Percentiles rank a stretch among this genome's conserved stretches.
Conservation (phyloP, 2,329 filamentous ascomycete species). For the Macrophomina phaseolina region DNA sequence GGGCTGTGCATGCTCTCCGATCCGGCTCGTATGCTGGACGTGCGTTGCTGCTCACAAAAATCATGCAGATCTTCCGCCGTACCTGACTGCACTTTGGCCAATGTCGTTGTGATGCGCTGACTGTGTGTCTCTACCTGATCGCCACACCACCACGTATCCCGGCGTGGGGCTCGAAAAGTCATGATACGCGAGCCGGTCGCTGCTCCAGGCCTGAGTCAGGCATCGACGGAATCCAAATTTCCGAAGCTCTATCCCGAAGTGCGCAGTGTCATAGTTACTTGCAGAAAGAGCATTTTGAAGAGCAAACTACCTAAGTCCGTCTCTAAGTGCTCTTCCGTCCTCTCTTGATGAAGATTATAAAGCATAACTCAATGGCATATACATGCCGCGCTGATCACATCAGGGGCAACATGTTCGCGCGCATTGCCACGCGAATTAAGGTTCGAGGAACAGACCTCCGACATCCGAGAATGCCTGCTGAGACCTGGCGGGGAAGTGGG, state of each 20-base stretch:
- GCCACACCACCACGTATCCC: background rate
- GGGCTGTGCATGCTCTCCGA: background rate
- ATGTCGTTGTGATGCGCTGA: background rate
- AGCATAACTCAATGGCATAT: background rate
- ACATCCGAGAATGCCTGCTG: background rate
- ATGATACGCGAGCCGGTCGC: background rate
- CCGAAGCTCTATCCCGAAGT: background rate
- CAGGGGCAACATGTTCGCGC: background rate
- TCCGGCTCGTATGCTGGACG: background rate
- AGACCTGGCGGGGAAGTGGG: background rate
- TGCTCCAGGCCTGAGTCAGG: background rate
- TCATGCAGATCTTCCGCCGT: slow-evolving; percentile 14
- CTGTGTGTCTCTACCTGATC: background rate
- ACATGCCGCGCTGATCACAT: background rate
- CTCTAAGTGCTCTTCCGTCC: background rate
- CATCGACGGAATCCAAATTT: background rate
- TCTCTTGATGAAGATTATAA: background rate
- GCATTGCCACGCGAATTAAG: slow-evolving; percentile 3
- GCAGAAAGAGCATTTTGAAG: background rate
- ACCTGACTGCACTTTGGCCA: background rate
- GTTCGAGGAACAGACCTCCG: background rate
- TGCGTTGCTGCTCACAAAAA: background rate
- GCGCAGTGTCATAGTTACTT: background rate
- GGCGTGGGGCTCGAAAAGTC: background rate
- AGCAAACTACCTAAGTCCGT: background rate